Percentiles rank a stretch among this genome's conserved stretches.
phyloP scores from a whole-genome alignment of 148 eudicot genomes.

The Suaeda aralocaspica region DNA sequence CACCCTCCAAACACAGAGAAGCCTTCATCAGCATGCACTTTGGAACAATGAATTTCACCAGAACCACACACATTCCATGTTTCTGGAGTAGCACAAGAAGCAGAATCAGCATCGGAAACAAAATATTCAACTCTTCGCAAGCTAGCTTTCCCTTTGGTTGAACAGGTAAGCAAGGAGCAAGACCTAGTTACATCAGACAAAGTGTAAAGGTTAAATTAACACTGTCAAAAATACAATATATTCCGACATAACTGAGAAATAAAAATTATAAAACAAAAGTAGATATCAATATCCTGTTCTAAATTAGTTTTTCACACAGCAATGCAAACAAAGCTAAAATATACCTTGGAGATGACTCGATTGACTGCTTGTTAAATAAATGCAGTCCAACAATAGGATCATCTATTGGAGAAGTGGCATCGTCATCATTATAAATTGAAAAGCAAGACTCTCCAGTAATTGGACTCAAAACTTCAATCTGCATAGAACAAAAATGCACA shows the following conservation, averaged over 20 bases:
- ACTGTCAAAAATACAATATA: background rate
- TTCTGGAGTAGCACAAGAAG: constrained; percentile 14
- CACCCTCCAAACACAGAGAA: constrained; percentile 90
- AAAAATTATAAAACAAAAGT: background rate
- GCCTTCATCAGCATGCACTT: constrained; percentile 63
- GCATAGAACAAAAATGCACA: background rate
- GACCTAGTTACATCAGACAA: constrained; percentile 40
- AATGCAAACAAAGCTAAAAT: background rate
- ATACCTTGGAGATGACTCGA: constrained; percentile 57
- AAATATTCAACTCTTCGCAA: constrained; percentile 43
- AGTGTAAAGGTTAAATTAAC: background rate
- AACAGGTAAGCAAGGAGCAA: constrained; percentile 72
- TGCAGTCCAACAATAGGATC: constrained; percentile 71
- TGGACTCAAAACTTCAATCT: constrained; percentile 79
- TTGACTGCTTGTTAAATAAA: constrained; percentile 45
- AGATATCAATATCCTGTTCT: background rate
- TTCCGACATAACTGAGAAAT: background rate
- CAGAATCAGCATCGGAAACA: constrained; percentile 12
- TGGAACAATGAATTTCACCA: constrained; percentile 48
- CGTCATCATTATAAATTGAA: constrained; percentile 35
- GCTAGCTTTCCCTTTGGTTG: constrained; percentile 61
- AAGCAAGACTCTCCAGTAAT: constrained; percentile 55
- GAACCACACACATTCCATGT: constrained; percentile 65
- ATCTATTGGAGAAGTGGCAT: constrained; percentile 39
- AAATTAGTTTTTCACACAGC: background rate